Evolutionary conservation across 257 asterid species (phyloP).

Genomic region (Salvia hispanica): DNA sequence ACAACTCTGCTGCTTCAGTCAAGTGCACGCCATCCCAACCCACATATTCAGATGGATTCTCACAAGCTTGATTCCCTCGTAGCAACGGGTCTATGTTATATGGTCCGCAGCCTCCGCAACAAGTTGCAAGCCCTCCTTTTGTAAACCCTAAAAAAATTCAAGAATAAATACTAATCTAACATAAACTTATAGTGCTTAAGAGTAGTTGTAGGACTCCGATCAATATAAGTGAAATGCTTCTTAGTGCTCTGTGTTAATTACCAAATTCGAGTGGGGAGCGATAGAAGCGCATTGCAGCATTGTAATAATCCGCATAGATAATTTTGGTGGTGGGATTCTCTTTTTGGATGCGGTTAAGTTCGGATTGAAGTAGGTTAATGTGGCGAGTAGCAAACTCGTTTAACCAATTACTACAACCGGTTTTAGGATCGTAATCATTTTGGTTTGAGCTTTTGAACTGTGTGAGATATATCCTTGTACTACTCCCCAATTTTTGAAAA

Average conservation of each 20-base stretch:
- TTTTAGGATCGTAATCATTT: conserved; percentile 36
- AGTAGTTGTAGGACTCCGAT: too few species aligned
- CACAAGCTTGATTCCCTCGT: conserved; percentile 21
- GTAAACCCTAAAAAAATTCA: conserved; percentile 28
- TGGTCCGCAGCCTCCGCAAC: conserved; percentile 49
- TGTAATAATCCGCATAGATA: conserved; percentile 49
- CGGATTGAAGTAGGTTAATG: conserved; percentile 1
- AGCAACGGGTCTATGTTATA: conserved; percentile 1
- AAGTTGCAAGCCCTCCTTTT: conserved; percentile 30
- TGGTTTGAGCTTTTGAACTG: conserved; percentile 27
- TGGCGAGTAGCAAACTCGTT: conserved; percentile 34
- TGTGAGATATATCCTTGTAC: conserved; percentile 43
- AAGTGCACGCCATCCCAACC: conserved; percentile 51
- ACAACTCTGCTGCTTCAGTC: conserved; percentile 42
- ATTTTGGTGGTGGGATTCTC: conserved; percentile 37
- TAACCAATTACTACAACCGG: conserved; percentile 52
- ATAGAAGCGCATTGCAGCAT: conserved; percentile 42
- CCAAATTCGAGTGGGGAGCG: conserved; percentile 33
- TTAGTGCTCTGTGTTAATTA: too few species aligned
- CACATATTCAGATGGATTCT: conserved; percentile 34
- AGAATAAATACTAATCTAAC: too few species aligned
- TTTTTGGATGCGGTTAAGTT: conserved; percentile 29
- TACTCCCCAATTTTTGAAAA: too few species aligned
- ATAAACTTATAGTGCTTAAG: too few species aligned
- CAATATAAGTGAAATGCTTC: too few species aligned